Evolutionary conservation across 768 basidiomycete genomes (phyloP), one percentile per base, ranked within the genome.

Genomic region (Leccinum ochraceum): DNA sequence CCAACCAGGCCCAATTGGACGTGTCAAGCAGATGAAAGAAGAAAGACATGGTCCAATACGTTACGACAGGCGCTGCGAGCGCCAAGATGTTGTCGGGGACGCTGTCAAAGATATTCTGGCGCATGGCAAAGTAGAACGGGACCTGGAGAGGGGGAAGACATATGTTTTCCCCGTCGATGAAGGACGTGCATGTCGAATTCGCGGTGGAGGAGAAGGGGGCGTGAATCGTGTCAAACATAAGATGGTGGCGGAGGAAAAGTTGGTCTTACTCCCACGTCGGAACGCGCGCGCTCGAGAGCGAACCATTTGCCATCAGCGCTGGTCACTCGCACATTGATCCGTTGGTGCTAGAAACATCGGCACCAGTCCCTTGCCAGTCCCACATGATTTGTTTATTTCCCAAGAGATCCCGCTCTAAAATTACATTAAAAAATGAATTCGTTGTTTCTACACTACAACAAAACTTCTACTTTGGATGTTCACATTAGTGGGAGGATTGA

Each of bases 21-120:
- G 78, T 76, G 76, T 99, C 97, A 67, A 99, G 80, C 49, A 75
- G 70, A 72, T 94, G 88, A 78, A 97, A 98, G 72, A 91, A 74
- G 54, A 89, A 76, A 3, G 93, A 93, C 46, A 87, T 74, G 2
- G 75, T 64, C 96, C 97, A 99, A 78, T 98, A 98, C 4, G 85
- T 86, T 57, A 90, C 60, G 56, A 98, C 69, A 0, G 96, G 96
- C 2, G 86, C 82, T 4, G 85, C 79, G 51, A 96, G 78, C 17
- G 92, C 83, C 26, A 95, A 77, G 63, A 82, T 65, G 61, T 85
- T 78, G 77, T 98, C 96, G 1, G 89, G 81, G 54, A 95, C 62
- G 36, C 77, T 72, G 7, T 83, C 75, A 30, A 95, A 49, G 52
- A 89, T 69, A 2, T 77, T 71, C 17, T 77, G 74, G 28, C 79